phyloP scores from a whole-genome alignment of 2,329 filamentous ascomycete genomes.

The Xylogone sp. region DNA sequence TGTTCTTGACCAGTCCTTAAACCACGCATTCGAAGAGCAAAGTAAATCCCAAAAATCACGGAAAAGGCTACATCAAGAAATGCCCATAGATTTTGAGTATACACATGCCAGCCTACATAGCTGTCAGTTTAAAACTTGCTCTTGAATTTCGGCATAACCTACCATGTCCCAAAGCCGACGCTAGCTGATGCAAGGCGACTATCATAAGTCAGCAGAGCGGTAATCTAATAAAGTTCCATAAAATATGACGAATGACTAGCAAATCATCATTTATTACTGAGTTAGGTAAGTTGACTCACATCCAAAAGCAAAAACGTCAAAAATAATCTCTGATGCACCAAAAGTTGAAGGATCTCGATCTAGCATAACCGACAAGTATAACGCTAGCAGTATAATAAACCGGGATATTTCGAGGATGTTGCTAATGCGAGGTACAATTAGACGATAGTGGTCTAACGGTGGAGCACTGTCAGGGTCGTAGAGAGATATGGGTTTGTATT shows the following conservation, averaged over 20 bases:
- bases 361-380: slow-evolving; percentile 73
- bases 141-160: neutral
- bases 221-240: neutral
- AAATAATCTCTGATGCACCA: slow-evolving; percentile 58
- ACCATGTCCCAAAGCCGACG: slow-evolving; percentile 70
- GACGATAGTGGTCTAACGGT: slow-evolving; percentile 77
- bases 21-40: slow-evolving; percentile 64
- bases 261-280: no score
- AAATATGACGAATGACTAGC: no score
- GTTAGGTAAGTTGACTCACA: slow-evolving; percentile 39
- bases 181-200: slow-evolving; percentile 66
- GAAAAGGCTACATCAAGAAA: slow-evolving; percentile 80
- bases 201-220: neutral
- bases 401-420: slow-evolving; percentile 73
- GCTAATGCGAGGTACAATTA: slow-evolving; percentile 76
- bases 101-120: slow-evolving; percentile 60
- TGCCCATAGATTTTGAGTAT: slow-evolving; percentile 85
- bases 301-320: slow-evolving; percentile 70
- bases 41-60: slow-evolving; percentile 66
- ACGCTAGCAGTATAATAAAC: slow-evolving; percentile 62
- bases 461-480: slow-evolving; percentile 76
- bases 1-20: slow-evolving; percentile 45
- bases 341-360: slow-evolving; percentile 56
- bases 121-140: slow-evolving; percentile 4
- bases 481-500: slow-evolving; percentile 74